phyloP scores from a whole-genome alignment of 2,329 filamentous ascomycete genomes.

The Sporothrix protearum region DNA sequence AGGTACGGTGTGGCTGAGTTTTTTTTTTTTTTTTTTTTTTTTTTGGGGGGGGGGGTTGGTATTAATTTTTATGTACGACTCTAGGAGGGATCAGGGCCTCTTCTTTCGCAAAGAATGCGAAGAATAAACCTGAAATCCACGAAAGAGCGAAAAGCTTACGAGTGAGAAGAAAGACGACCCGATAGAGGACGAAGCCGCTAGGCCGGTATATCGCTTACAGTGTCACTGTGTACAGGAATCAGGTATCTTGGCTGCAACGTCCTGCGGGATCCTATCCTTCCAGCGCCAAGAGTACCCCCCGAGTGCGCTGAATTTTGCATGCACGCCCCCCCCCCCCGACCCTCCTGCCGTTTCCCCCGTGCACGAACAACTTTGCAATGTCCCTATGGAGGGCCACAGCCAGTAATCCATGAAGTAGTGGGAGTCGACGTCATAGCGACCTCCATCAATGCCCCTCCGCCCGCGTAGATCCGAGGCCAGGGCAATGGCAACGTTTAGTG shows the following conservation, averaged over 20 bases:
- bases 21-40: too few relatives aligned
- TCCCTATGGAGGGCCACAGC: not conserved
- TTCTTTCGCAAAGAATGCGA: not conserved
- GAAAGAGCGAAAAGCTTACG: not conserved
- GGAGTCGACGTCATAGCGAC: slow-evolving; percentile 13
- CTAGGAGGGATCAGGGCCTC: not conserved
- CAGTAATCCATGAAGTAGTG: slow-evolving; percentile 3
- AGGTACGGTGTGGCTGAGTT: slow-evolving; percentile 18
- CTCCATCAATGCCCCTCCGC: not conserved
- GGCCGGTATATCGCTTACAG: not conserved
- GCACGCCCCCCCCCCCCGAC: too few relatives aligned
- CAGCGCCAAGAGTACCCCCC: not conserved
- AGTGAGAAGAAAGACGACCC: not conserved
- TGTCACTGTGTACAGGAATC: not conserved
- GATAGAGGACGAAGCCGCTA: not conserved
- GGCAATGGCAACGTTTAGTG: too few relatives aligned
- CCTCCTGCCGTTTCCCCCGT: not conserved
- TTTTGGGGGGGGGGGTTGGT: not conserved
- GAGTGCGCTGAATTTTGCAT: not conserved
- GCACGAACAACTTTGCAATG: slow-evolving; percentile 9
- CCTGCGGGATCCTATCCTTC: not conserved
- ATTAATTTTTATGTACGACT: not conserved
- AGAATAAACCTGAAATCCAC: not conserved
- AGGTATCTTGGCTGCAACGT: not conserved
- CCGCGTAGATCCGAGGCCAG: too few relatives aligned